These are phyloP conservation scores for Cochlearia excelsa DNA, from an alignment of 345 rosid genomes.

Conservation along the genomic window DNA sequence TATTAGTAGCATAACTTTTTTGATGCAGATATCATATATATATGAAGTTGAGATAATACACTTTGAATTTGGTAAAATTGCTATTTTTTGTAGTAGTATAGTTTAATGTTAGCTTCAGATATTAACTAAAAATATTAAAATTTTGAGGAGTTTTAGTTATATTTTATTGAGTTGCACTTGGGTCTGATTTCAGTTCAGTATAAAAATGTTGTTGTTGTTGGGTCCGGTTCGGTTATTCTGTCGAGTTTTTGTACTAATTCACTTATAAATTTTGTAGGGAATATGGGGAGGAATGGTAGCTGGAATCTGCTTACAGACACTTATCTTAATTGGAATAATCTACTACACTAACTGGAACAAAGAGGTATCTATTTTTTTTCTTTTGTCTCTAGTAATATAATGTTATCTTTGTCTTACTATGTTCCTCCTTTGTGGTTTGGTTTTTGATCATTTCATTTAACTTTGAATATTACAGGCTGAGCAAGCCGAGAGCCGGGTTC, in stretches of 20 bases:
- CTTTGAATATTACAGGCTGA: conserved; percentile 50
- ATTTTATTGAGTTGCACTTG: too few relatives aligned
- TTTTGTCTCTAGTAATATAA: too few relatives aligned
- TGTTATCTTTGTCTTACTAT: conserved; percentile 12
- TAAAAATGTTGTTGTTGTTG: too few relatives aligned
- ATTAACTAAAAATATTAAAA: too few relatives aligned
- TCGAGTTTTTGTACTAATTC: neutral
- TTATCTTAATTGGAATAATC: conserved; percentile 57
- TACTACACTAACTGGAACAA: conserved; percentile 69
- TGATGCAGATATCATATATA: too few relatives aligned
- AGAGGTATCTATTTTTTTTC: conserved; percentile 44
- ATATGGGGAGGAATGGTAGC: conserved; percentile 97
- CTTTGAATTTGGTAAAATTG: too few relatives aligned
- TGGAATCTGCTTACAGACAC: conserved; percentile 71
- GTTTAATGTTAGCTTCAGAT: too few relatives aligned
- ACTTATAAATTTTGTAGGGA: conserved; percentile 49
- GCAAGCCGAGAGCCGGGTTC: conserved; percentile 65
- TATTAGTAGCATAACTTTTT: too few relatives aligned
- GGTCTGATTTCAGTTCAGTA: too few relatives aligned
- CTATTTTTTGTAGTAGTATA: too few relatives aligned
- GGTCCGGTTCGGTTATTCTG: neutral
- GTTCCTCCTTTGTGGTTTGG: conserved; percentile 1
- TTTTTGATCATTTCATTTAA: conserved; percentile 2
- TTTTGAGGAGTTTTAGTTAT: too few relatives aligned
- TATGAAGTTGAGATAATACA: too few relatives aligned